A percentile compares a stretch with the other conserved stretches of the same genome.
Evolutionary conservation across 164 flowering plant genomes (phyloP).

Genomic region (Cinnamomum chago): DNA sequence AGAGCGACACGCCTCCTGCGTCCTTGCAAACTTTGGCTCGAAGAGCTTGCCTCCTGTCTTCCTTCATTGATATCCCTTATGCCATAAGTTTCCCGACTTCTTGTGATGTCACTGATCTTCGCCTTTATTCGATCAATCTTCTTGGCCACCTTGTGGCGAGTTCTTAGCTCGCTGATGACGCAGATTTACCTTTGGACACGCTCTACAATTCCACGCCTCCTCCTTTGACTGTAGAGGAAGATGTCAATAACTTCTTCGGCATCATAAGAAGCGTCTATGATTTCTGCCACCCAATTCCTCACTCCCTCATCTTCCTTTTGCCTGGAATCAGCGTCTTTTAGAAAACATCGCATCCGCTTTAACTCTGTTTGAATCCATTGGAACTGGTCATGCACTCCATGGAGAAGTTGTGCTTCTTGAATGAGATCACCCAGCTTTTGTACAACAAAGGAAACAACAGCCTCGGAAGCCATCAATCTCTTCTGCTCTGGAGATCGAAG

Average conservation of each 20-base stretch:
- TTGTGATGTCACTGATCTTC: too few relatives aligned
- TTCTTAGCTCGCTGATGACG: too few relatives aligned
- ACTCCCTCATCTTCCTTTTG: not conserved
- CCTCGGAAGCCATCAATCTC: not conserved
- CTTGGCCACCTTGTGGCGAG: too few relatives aligned
- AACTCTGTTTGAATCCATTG: not conserved
- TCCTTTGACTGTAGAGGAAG: not conserved
- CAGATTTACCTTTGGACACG: not conserved
- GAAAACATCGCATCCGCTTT: not conserved
- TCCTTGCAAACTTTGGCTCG: too few relatives aligned
- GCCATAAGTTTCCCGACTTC: too few relatives aligned
- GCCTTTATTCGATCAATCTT: too few relatives aligned
- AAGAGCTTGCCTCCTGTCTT: too few relatives aligned
- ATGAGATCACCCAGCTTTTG: not conserved
- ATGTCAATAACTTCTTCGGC: conserved; percentile 4
- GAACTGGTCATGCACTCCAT: not conserved
- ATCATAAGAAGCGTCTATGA: not conserved
- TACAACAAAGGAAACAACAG: not conserved
- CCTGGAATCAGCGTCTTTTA: conserved; percentile 2
- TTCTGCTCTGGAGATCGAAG: not conserved
- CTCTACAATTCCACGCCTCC: not conserved
- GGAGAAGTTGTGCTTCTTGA: not conserved
- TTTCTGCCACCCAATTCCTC: not conserved
- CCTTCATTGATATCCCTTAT: too few relatives aligned
- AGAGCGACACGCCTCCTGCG: too few relatives aligned